Base-by-base conservation (phyloP, 208 protist species). In the Endotrypanum monterogeii region DNA sequence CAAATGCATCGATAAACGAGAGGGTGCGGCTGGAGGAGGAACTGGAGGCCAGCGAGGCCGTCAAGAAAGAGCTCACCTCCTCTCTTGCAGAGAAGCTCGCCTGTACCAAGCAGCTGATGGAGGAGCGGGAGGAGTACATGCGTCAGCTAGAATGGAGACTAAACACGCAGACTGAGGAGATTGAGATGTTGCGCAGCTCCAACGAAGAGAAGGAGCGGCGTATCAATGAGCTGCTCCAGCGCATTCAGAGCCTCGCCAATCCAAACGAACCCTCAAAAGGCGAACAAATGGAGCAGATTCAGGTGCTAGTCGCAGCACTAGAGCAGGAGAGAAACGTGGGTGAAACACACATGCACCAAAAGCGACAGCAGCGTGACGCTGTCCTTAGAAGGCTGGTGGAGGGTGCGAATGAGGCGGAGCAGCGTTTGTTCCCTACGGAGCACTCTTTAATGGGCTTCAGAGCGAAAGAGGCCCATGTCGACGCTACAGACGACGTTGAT, bases 101-200 rank as follows among this genome's bases (percentile, higher is more conserved):
- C 18, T 81, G 92, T 39, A 92, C 90, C 30, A 79, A 84, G 62
- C 69, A 69, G 39, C 76, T 91, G 46, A 94, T 94, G 90, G 84
- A 87, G 67, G 90, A 92, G 75, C 83, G 81, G 14, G 86, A 94
- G 73, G 68, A 41, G 39, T 87, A 92, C 71, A 94, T 92, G 88
- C 68, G 73, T 1, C 77, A 89, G 55, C 83, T 94, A 20, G 84
- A 94, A 70, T 68, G 65, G 32, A 73, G 80, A 60, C 83, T 92
- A 23, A 77, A 79, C 50, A 77, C 75, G 32, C 90, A 94, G 63
- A 73, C 75, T 8, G 81, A 68, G 39, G 86, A 92, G 54, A 92
- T 94, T 44, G 80, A 86, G 25, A 71, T 74, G n/a, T 67, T 92
- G 60, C 85, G 84, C 32, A 39, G 71, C 23, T 81, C 76, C 5